Conservation (phyloP, 2,329 filamentous ascomycete genomes). For the Fusarium sp. region DNA sequence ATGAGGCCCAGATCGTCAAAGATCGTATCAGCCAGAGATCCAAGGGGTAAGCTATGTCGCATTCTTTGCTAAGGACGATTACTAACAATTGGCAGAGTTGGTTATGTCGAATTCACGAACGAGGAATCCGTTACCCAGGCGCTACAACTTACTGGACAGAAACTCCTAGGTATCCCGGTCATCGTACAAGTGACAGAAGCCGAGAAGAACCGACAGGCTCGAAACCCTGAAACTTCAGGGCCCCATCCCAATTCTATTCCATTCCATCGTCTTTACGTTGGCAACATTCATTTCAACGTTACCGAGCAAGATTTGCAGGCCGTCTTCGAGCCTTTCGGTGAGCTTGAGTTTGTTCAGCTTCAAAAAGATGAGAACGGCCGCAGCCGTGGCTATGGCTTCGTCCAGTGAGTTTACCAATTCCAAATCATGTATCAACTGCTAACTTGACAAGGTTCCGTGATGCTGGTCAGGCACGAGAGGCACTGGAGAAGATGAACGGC, state of each 20-base stretch:
- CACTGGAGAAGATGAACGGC: conserved; percentile 98
- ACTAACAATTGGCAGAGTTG: conserved; percentile 74
- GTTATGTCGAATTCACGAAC: conserved; percentile 98
- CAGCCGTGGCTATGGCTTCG: conserved; percentile 96
- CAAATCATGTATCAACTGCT: conserved; percentile 43
- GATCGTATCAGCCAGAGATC: conserved; percentile 96
- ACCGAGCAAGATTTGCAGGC: conserved; percentile 95
- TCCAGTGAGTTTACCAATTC: conserved; percentile 77
- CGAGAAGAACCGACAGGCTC: conserved; percentile 98
- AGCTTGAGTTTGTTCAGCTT: conserved; percentile 96
- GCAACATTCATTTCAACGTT: conserved; percentile 99
- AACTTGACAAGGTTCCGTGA: conserved; percentile 79
- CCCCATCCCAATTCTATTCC: conserved; percentile 84
- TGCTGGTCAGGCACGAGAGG: conserved; percentile 90
- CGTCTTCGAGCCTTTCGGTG: conserved; percentile 97
- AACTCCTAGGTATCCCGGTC: conserved; percentile 97
- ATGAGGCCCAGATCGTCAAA: conserved; percentile 98
- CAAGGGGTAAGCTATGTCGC: conserved; percentile 81
- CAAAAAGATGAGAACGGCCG: conserved; percentile 94
- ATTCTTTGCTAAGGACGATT: neutral
- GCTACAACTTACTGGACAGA: conserved; percentile 98
- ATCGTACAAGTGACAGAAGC: conserved; percentile 98
- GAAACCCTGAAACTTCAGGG: conserved; percentile 77
- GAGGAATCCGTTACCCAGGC: conserved; percentile 94
- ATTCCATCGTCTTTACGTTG: conserved; percentile 97